These are phyloP conservation scores for Alternaria atra DNA, from an alignment of 2,329 filamentous ascomycete species.

Conservation along the genomic window DNA sequence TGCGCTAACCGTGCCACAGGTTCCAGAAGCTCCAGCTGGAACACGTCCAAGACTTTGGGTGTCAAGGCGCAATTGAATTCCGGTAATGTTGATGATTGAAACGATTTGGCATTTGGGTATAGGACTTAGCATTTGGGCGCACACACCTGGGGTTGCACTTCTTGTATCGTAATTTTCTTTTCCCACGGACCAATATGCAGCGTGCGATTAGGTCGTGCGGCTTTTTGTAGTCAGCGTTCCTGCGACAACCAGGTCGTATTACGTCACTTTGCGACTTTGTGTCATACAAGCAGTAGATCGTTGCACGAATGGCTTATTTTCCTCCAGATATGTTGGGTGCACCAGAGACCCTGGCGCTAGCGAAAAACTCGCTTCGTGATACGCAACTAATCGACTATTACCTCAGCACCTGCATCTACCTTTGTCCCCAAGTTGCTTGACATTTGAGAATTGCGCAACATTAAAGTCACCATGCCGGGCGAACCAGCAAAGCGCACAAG, in stretches of 20 bases:
- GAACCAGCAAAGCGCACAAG: constrained; percentile 54
- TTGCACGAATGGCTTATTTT: constrained; percentile 8
- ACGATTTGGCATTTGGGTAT: constrained; percentile 34
- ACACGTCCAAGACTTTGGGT: constrained; percentile 85
- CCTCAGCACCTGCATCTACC: constrained; percentile 16
- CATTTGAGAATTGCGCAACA: neutral
- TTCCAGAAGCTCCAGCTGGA: constrained; percentile 93
- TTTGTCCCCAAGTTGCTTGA: constrained; percentile 4
- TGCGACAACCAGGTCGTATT: constrained; percentile 18
- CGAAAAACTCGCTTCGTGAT: constrained; percentile 36
- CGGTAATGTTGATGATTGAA: constrained; percentile 63
- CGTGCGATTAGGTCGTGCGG: constrained; percentile 36
- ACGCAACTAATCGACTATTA: constrained; percentile 30
- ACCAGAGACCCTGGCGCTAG: constrained; percentile 33
- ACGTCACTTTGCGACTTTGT: constrained; percentile 25
- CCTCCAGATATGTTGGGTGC: constrained; percentile 22
- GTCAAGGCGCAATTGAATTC: constrained; percentile 88
- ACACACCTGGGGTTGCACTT: constrained; percentile 30
- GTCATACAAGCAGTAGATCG: constrained; percentile 16
- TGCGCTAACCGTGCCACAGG: constrained; percentile 58
- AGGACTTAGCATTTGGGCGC: constrained; percentile 40
- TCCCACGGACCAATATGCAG: constrained; percentile 40
- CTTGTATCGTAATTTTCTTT: constrained; percentile 36
- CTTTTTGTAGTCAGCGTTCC: constrained; percentile 22
- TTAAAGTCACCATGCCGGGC: constrained; percentile 40